phyloP scores from a whole-genome alignment of 1,139 yeast species.

The Wickerhamiella infanticola region DNA sequence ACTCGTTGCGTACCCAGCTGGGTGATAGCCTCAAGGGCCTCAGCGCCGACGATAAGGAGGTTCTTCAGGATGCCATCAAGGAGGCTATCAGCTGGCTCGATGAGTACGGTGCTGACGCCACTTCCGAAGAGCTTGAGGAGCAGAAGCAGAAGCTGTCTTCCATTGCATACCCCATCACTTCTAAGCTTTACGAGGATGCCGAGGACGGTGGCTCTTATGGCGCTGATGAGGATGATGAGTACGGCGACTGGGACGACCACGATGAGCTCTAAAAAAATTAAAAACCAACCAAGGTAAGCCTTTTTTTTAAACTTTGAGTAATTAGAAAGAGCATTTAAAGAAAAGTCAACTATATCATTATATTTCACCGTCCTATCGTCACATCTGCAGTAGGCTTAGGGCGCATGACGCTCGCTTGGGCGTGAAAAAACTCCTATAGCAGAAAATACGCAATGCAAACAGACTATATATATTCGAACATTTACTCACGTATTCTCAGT shows the following conservation, averaged over 20 bases:
- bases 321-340: too few species aligned
- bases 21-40: conserved; percentile 46
- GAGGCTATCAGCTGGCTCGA: conserved; percentile 82
- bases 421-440: too few species aligned
- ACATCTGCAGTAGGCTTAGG: too few species aligned
- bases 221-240: conserved; percentile 45
- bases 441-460: too few species aligned
- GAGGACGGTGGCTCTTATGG: conserved; percentile 32
- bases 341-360: too few species aligned
- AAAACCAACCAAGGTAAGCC: background rate
- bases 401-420: too few species aligned
- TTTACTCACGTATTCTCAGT: too few species aligned
- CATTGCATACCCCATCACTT: conserved; percentile 82
- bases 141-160: conserved; percentile 76
- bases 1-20: conserved; percentile 65
- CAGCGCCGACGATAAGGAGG: conserved; percentile 84
- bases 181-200: conserved; percentile 64
- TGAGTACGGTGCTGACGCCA: conserved; percentile 75
- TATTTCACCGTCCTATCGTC: too few species aligned
- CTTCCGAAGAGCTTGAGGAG: conserved; percentile 87
- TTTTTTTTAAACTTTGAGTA: too few species aligned
- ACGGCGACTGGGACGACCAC: conserved; percentile 30
- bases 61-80: conserved; percentile 72
- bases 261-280: conserved; percentile 39
- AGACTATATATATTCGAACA: too few species aligned